A percentile compares a stretch with the other conserved stretches of the same genome.
Evolutionary conservation across 805 yeast genomes (phyloP).

Genomic region (Kodamaea restingae): DNA sequence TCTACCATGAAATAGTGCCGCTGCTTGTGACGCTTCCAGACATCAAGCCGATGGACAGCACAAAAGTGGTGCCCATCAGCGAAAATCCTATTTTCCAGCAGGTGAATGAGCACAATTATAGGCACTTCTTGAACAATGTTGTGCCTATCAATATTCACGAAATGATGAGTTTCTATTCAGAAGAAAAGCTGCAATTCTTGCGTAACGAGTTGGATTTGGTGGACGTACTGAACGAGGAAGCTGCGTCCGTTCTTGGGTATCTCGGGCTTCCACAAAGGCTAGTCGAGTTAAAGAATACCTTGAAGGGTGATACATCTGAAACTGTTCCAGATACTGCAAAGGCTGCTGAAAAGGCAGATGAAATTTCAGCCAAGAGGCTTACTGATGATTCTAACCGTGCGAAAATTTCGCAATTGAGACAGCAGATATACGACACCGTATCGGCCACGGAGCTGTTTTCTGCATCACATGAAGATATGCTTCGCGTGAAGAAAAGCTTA

Average conservation of each 20-base stretch:
- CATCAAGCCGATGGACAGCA: slow-evolving; percentile 65
- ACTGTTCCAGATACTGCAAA: slow-evolving; percentile 6
- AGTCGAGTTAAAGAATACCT: slow-evolving; percentile 47
- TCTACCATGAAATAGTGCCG: slow-evolving; percentile 79
- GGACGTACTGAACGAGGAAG: slow-evolving; percentile 76
- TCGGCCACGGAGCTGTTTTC: slow-evolving; percentile 28
- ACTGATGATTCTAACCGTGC: slow-evolving; percentile 35
- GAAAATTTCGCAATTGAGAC: slow-evolving; percentile 27
- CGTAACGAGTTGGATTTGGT: slow-evolving; percentile 70
- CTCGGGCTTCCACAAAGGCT: slow-evolving; percentile 70
- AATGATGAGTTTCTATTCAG: slow-evolving; percentile 81
- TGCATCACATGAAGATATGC: slow-evolving; percentile 48
- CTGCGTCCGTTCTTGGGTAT: slow-evolving; percentile 73
- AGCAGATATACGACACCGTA: slow-evolving; percentile 34
- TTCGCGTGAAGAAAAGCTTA: slow-evolving; percentile 54
- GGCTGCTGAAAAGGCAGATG: slow-evolving; percentile 14
- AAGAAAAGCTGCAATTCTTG: slow-evolving; percentile 74
- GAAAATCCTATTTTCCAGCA: slow-evolving; percentile 41
- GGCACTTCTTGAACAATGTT: slow-evolving; percentile 68
- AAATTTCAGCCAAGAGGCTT: slow-evolving; percentile 21
- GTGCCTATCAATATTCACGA: slow-evolving; percentile 87
- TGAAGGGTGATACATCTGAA: slow-evolving; percentile 13
- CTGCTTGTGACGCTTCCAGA: slow-evolving; percentile 55
- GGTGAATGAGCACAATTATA: slow-evolving; percentile 35
- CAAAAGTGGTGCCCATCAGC: slow-evolving; percentile 53